phyloP scores from a whole-genome alignment of 768 basidiomycete species.

The Mycena filopes region DNA sequence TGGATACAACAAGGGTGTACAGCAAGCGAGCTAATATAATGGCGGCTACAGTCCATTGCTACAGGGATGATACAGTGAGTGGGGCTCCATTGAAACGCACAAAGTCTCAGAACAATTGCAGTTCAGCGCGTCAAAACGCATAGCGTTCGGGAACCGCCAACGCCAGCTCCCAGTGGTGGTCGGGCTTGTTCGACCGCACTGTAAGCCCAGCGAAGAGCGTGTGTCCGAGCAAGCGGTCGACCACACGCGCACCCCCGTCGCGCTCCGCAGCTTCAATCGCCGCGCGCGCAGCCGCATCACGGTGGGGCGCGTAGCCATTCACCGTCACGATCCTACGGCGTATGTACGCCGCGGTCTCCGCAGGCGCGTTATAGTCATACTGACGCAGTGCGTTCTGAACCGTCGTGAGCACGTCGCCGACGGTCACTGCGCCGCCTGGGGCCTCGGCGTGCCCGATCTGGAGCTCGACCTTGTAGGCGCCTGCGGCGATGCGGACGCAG shows the following conservation, averaged over 20 bases:
- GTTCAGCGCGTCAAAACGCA: background rate
- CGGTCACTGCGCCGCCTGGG: conserved; percentile 5
- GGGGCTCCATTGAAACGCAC: background rate
- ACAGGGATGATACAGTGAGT: conserved; percentile 6
- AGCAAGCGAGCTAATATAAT: background rate
- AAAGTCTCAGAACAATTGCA: background rate
- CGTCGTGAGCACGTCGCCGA: conserved; percentile 26
- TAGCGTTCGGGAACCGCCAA: conserved; percentile 15
- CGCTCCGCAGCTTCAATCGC: conserved; percentile 2
- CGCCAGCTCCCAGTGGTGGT: conserved; percentile 19
- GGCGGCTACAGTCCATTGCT: conserved; percentile 8
- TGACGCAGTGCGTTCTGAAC: conserved; percentile 18
- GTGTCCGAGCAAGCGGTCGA: conserved; percentile 19
- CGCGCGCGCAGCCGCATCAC: background rate
- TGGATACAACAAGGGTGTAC: background rate
- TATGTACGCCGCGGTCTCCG: conserved; percentile 7
- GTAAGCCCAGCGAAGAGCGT: conserved; percentile 20
- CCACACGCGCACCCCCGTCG: conserved; percentile 3
- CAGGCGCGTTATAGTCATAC: conserved; percentile 14
- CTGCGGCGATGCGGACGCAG: conserved; percentile 20
- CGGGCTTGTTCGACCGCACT: background rate
- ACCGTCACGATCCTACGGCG: conserved; percentile 26
- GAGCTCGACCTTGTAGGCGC: background rate
- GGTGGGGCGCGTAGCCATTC: conserved; percentile 13
- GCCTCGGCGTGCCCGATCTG: background rate